Evolutionary conservation across 768 basidiomycete genomes (phyloP).

Genomic region (Sistotremastrum suecicum): DNA sequence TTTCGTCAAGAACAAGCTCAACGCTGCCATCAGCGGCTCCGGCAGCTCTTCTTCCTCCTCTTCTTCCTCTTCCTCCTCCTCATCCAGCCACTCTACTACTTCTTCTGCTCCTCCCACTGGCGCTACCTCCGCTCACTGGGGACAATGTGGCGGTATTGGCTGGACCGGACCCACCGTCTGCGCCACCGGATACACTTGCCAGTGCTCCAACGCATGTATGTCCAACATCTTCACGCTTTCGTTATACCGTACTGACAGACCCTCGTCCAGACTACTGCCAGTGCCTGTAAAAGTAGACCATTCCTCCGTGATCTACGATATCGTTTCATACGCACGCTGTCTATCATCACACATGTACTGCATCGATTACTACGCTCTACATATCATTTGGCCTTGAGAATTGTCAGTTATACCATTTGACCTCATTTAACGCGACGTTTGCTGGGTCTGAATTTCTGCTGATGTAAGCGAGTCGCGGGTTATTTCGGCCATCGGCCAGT

Average conservation of each 20-base stretch:
- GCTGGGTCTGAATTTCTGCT: too few species aligned
- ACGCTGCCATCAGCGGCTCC: background rate
- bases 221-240: background rate
- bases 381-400: too few species aligned
- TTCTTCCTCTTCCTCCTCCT: background rate
- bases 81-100: background rate
- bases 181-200: constrained; percentile 3
- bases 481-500: too few species aligned
- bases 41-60: background rate
- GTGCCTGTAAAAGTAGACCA: too few species aligned
- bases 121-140: background rate
- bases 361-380: too few species aligned
- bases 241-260: background rate
- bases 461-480: too few species aligned
- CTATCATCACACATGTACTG: too few species aligned
- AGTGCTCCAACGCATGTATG: background rate
- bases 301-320: too few species aligned
- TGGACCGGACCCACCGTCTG: constrained; percentile 5
- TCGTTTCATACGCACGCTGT: too few species aligned
- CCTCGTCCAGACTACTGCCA: too few species aligned
- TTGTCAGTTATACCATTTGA: too few species aligned
- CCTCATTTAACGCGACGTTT: too few species aligned
- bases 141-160: constrained; percentile 4
- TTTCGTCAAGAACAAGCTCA: constrained; percentile 6
- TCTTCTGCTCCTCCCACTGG: background rate